A percentile compares a stretch with the other conserved stretches of the same genome.
These are phyloP conservation scores for Vitis hybrid DNA, from an alignment of 177 flowering plant genomes.

Conservation along the genomic window DNA sequence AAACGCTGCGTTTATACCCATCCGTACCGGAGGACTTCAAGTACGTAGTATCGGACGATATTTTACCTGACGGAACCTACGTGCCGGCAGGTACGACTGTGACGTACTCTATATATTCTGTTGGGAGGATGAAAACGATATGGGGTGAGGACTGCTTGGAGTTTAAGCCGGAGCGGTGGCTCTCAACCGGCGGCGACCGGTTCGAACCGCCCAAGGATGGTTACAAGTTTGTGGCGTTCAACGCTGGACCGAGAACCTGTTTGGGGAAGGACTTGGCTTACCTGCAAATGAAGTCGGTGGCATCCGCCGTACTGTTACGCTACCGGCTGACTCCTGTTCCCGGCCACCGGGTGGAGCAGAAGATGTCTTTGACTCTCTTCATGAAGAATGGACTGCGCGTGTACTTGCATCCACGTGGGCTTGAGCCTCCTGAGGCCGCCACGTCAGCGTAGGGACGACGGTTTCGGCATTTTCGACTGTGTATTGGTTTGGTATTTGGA, in stretches of 20 bases:
- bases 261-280: constrained; percentile 93
- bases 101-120: constrained; percentile 88
- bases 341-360: constrained; percentile 84
- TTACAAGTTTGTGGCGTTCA: constrained; percentile 80
- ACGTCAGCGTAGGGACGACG: background rate
- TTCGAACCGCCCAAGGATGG: constrained; percentile 71
- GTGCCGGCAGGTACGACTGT: constrained; percentile 85
- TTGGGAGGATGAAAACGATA: constrained; percentile 74
- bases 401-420: constrained; percentile 44
- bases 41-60: constrained; percentile 72
- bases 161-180: constrained; percentile 86
- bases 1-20: constrained; percentile 82
- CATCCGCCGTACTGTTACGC: constrained; percentile 70
- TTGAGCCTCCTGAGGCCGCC: constrained; percentile 8
- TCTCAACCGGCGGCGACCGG: constrained; percentile 43
- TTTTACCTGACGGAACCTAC: constrained; percentile 73
- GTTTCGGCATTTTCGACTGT: constrained; percentile 25
- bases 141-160: constrained; percentile 95
- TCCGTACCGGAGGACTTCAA: constrained; percentile 92
- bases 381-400: constrained; percentile 89
- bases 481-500: background rate
- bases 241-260: constrained; percentile 89
- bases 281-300: constrained; percentile 90
- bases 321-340: constrained; percentile 64
- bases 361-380: constrained; percentile 88